These are phyloP conservation scores for Mentha longifolia DNA, from an alignment of 257 asterid species.

Conservation along the genomic window DNA sequence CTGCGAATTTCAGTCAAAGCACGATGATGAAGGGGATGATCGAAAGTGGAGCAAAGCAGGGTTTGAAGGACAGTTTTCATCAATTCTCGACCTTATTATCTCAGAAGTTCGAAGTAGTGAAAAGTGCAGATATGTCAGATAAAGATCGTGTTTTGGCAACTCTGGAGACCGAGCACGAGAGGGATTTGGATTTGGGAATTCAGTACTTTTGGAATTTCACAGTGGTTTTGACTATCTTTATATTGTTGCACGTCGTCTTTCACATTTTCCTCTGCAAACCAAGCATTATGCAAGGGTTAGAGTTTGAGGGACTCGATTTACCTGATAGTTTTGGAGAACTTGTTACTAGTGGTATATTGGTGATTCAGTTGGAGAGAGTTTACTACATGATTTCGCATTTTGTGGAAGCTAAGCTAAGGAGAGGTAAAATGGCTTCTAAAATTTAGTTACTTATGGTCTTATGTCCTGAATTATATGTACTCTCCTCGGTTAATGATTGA, in stretches of 20 bases:
- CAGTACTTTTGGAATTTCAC: conserved; percentile 75
- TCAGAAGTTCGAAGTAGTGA: conserved; percentile 45
- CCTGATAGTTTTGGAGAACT: conserved; percentile 92
- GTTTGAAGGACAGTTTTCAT: conserved; percentile 76
- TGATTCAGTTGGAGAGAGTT: conserved; percentile 66
- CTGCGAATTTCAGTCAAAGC: conserved; percentile 62
- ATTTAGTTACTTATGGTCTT: background rate
- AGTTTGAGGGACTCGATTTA: conserved; percentile 72
- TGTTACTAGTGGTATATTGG: conserved; percentile 60
- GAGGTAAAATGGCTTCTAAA: conserved; percentile 50
- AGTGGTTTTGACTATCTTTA: conserved; percentile 56
- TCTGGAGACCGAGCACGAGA: conserved; percentile 56
- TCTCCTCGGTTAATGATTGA: conserved; percentile 3
- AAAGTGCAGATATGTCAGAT: conserved; percentile 43
- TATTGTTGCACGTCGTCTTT: conserved; percentile 51
- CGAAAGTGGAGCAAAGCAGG: conserved; percentile 79
- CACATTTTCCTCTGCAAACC: conserved; percentile 66
- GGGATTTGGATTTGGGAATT: conserved; percentile 52
- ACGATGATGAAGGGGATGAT: conserved; percentile 86
- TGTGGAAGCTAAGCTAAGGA: conserved; percentile 68
- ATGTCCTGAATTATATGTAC: background rate
- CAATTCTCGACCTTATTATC: conserved; percentile 66
- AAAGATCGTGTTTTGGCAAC: conserved; percentile 62
- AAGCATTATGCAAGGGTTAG: conserved; percentile 60
- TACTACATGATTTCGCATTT: conserved; percentile 75